A percentile compares a stretch with the other conserved stretches of the same genome.
phyloP scores from a whole-genome alignment of 768 basidiomycete species.

The Rhizopogon roseolus region DNA sequence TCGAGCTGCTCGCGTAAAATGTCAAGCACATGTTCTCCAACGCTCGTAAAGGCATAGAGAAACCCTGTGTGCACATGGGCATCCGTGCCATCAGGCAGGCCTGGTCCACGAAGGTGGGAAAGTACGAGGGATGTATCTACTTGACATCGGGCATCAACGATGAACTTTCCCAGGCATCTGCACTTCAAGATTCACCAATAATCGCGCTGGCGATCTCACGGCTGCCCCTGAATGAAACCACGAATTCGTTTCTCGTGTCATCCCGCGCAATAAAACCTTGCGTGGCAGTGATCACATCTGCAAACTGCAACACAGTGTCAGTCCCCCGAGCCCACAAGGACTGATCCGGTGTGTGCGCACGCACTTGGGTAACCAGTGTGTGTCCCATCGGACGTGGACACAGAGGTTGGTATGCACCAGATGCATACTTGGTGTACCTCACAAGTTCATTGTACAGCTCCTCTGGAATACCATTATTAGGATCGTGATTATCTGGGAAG shows the following conservation, averaged over 20 bases:
- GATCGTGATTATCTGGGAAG: constrained; percentile 20
- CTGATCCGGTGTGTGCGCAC: constrained; percentile 20
- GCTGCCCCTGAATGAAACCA: constrained; percentile 38
- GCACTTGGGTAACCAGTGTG: constrained; percentile 35
- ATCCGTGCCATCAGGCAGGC: constrained; percentile 16
- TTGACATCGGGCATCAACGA: constrained; percentile 5
- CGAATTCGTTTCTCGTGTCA: constrained; percentile 34
- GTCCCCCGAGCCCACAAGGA: not conserved
- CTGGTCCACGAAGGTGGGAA: constrained; percentile 14
- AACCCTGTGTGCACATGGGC: constrained; percentile 33
- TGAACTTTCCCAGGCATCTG: constrained; percentile 1
- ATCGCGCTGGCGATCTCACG: constrained; percentile 18
- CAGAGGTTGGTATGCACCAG: constrained; percentile 41
- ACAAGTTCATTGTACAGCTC: constrained; percentile 37
- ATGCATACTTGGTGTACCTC: constrained; percentile 45
- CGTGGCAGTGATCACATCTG: constrained; percentile 29
- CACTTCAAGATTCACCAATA: constrained; percentile 8
- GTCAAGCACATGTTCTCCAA: constrained; percentile 25
- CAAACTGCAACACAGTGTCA: constrained; percentile 28
- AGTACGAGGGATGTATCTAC: constrained; percentile 20
- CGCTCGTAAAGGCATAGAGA: constrained; percentile 29
- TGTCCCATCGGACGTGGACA: constrained; percentile 48
- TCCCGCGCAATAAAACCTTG: constrained; percentile 44
- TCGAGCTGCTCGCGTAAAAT: constrained; percentile 26
- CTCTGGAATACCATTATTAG: constrained; percentile 26